Evolutionary conservation across 129 eudicot species (phyloP), one percentile per base, ranked within the genome.

Genomic region (Artemisia annua): DNA sequence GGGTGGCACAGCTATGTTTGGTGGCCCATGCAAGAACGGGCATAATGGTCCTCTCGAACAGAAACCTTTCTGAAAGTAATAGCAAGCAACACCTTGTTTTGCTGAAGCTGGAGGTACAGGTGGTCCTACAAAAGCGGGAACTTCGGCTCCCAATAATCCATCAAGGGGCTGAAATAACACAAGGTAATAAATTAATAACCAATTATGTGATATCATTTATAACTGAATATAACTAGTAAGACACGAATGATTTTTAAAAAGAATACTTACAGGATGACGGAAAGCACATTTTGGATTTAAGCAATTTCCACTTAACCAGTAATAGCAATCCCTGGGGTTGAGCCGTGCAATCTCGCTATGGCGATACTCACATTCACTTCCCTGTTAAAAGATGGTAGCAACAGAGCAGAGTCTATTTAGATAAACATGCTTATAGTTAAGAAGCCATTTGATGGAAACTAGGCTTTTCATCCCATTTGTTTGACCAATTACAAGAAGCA

Each of bases 301-400:
- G 83, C 97, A 93, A 22, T 70, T 87, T 49, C 92, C 90, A 65
- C 90, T 81, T 63, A 93, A 54, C 98, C 98, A 93, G 77, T 71
- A 93, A 78, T 75, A 89, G 86, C 98, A 93, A 81, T 93, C 98
- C 78, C 92, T 79, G n/a, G 98, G 98, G 65, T 93, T 93, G 19
- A 89, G 62, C 71, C 98, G 85, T 39, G 95, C 98, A 80, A 76
- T 64, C 55, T 93, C 98, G 84, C 97, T 93, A 71, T 93, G 98
- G 11, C 98, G 96, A 78, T 83, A 93, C 82, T 93, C 98, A 46
- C 98, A 93, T 76, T 93, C 98, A 57, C 79, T 85, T 87, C 98
- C 98, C 98, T 93, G 92, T 61, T 63, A 19, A 68, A 57, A 77
- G 39, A 69, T 48, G 68, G 24, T 43, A 57, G 1, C 14, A 32